Percentiles rank a stretch among this genome's conserved stretches.
Evolutionary conservation across 441 rosid genomes (phyloP).

Genomic region (Adansonia gregorii): DNA sequence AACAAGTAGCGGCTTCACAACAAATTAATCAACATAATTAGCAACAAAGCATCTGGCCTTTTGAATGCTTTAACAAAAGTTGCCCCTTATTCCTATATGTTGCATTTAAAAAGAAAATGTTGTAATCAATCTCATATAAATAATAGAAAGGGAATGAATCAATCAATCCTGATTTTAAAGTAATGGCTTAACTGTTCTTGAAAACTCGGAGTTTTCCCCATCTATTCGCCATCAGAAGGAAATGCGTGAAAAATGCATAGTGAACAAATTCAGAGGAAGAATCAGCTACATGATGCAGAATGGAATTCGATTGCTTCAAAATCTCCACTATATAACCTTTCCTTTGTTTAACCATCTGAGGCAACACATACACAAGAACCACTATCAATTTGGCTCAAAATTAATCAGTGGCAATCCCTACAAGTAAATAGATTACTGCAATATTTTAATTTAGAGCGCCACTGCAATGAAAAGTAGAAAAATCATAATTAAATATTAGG

Average conservation of each 20-base stretch:
- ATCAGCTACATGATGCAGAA: slow-evolving; percentile 66
- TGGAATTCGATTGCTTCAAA: slow-evolving; percentile 68
- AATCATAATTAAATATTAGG: background rate
- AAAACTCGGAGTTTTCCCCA: background rate
- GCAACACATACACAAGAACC: slow-evolving; percentile 18
- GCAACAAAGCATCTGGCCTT: slow-evolving; percentile 66
- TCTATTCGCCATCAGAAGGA: background rate
- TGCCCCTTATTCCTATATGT: background rate
- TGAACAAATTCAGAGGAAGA: slow-evolving; percentile 3
- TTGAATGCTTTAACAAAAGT: slow-evolving; percentile 57
- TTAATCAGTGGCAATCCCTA: background rate
- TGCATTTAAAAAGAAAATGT: background rate
- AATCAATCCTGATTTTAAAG: background rate
- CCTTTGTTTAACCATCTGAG: slow-evolving; percentile 41
- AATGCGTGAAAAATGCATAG: background rate
- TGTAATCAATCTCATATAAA: background rate
- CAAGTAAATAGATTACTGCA: background rate
- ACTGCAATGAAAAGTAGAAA: background rate
- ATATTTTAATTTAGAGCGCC: background rate
- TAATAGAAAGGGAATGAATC: background rate
- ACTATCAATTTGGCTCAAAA: background rate
- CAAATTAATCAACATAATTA: slow-evolving; percentile 76
- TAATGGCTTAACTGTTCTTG: background rate
- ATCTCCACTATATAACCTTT: slow-evolving; percentile 46
- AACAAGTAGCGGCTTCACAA: slow-evolving; percentile 65